Evolutionary conservation across 805 yeast species (phyloP).

Genomic region (Isabelozyma pseudorhagii): DNA sequence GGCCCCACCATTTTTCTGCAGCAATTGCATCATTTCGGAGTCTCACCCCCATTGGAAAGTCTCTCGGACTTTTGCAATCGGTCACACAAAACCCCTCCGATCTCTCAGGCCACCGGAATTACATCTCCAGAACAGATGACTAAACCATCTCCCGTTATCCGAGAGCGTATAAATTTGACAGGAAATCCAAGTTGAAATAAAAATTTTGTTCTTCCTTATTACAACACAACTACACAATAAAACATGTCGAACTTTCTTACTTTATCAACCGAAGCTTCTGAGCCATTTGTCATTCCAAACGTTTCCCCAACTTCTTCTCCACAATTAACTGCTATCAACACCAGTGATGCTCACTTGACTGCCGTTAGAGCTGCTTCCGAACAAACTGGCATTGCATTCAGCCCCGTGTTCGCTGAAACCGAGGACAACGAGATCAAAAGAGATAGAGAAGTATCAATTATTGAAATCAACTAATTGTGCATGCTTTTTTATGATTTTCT

Average conservation of each 20-base stretch:
- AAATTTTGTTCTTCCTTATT: background rate
- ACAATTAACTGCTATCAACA: constrained; percentile 8
- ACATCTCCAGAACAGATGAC: constrained; percentile 1
- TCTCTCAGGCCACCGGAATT: background rate
- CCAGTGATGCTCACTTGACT: constrained; percentile 2
- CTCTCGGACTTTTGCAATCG: background rate
- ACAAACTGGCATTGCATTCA: constrained; percentile 1
- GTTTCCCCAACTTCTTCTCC: constrained; percentile 55
- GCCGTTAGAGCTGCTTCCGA: background rate
- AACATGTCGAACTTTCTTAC: constrained; percentile 40
- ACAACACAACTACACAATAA: background rate
- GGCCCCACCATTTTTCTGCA: background rate
- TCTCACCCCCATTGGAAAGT: background rate
- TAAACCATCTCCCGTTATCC: background rate
- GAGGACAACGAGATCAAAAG: background rate
- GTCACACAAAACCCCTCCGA: background rate
- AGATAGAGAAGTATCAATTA: constrained; percentile 18
- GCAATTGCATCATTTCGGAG: background rate
- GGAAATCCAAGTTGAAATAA: background rate
- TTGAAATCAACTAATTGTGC: constrained; percentile 17
- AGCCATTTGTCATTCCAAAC: constrained; percentile 64
- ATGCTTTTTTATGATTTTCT: background rate
- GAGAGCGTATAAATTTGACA: background rate
- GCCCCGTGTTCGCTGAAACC: constrained; percentile 1
- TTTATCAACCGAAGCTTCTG: constrained; percentile 52